phyloP scores from a whole-genome alignment of 192 early-diverging fungal species.

The Podila epicladia region DNA sequence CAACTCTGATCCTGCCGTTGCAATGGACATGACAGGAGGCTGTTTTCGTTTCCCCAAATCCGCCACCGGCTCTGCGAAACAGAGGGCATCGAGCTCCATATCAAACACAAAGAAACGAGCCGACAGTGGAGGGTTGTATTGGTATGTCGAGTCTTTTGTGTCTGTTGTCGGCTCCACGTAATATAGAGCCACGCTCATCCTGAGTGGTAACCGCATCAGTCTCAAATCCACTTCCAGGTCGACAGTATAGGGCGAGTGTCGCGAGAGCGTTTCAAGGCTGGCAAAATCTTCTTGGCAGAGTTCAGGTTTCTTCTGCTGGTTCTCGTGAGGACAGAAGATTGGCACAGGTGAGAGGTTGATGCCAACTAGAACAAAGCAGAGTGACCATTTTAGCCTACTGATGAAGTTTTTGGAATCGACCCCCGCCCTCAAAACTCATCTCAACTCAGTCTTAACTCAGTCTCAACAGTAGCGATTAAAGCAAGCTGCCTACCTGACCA shows the following conservation, averaged over 20 bases:
- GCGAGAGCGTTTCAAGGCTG: constrained; percentile 12
- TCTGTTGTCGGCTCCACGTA: not conserved
- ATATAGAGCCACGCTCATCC: constrained; percentile 10
- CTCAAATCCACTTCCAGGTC: constrained; percentile 20
- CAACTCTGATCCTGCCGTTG: too few species aligned
- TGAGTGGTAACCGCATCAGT: constrained; percentile 3
- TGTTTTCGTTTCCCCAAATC: constrained; percentile 1
- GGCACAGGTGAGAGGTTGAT: not conserved
- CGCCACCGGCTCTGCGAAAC: constrained; percentile 20
- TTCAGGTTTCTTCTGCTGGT: not conserved
- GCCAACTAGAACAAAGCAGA: not conserved
- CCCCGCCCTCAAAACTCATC: too few species aligned
- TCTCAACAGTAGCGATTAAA: not conserved
- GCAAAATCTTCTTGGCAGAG: not conserved
- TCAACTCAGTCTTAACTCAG: too few species aligned
- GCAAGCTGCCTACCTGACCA: not conserved
- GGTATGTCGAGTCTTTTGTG: not conserved
- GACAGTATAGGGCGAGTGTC: constrained; percentile 6
- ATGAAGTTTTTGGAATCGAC: not conserved
- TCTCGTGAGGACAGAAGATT: not conserved
- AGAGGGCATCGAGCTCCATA: constrained; percentile 20
- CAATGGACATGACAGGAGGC: not conserved
- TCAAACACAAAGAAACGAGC: constrained; percentile 19
- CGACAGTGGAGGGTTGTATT: not conserved
- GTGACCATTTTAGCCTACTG: not conserved